phyloP scores from a whole-genome alignment of 2,329 filamentous ascomycete species.

The Scopulariopsis brevicaulis region DNA sequence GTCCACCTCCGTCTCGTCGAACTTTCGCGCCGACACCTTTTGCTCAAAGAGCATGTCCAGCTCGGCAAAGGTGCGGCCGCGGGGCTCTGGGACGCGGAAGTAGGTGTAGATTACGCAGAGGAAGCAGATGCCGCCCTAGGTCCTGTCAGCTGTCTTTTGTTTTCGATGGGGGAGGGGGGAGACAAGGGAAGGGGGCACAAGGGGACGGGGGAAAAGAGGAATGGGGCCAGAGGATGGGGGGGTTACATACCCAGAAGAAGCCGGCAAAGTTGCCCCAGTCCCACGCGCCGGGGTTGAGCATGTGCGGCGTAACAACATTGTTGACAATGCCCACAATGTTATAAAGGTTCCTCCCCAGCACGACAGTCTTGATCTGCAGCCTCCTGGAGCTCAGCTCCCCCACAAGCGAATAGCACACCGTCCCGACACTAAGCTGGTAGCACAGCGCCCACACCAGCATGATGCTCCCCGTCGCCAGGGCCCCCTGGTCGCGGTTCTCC shows the following conservation, averaged over 20 bases:
- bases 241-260: constrained; percentile 24
- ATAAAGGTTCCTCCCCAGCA: constrained; percentile 59
- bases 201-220: not conserved
- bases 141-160: not conserved
- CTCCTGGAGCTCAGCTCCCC: constrained; percentile 73
- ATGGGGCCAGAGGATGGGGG: not conserved
- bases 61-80: constrained; percentile 74
- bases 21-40: constrained; percentile 59
- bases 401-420: constrained; percentile 82
- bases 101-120: constrained; percentile 41
- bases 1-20: constrained; percentile 46
- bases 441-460: constrained; percentile 54
- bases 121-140: constrained; percentile 23
- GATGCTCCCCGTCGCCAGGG: constrained; percentile 60
- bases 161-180: not conserved
- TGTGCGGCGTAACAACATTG: constrained; percentile 20
- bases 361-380: constrained; percentile 42
- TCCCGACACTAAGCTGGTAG: constrained; percentile 3
- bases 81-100: constrained; percentile 42
- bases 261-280: constrained; percentile 24
- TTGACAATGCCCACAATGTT: constrained; percentile 20
- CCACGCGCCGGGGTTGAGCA: constrained; percentile 19
- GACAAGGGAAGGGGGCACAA: not conserved
- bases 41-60: constrained; percentile 76
- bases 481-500: constrained; percentile 43